Evolutionary conservation across 495 filamentous ascomycete genomes (phyloP).

Genomic region (Aspergillus avenaceus): DNA sequence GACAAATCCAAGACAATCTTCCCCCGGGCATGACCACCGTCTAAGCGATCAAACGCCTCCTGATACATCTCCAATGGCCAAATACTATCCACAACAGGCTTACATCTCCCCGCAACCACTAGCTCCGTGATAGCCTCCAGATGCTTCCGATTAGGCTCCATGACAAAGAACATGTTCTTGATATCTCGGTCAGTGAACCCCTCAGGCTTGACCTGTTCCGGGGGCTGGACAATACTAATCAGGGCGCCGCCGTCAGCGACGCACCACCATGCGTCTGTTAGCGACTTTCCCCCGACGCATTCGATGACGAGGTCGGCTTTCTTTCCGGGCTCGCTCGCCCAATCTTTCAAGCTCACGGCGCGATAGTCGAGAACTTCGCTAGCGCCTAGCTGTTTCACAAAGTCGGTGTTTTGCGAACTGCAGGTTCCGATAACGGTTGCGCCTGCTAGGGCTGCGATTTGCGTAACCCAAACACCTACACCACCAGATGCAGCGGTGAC

Average conservation of each 20-base stretch:
- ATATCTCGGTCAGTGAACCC: slow-evolving; percentile 22
- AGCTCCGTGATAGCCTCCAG: slow-evolving; percentile 39
- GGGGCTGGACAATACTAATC: slow-evolving; percentile 49
- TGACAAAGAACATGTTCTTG: slow-evolving; percentile 40
- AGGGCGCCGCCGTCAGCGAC: slow-evolving; percentile 39
- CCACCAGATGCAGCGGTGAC: slow-evolving; percentile 49
- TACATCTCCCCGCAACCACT: slow-evolving; percentile 37
- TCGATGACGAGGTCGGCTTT: slow-evolving; percentile 52
- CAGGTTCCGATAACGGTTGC: slow-evolving; percentile 38
- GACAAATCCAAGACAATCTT: slow-evolving; percentile 38
- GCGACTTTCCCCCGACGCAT: slow-evolving; percentile 40
- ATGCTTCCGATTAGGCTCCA: slow-evolving; percentile 35
- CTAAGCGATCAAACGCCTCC: slow-evolving; percentile 41
- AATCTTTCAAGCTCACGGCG: slow-evolving; percentile 27
- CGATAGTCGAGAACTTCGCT: slow-evolving; percentile 44
- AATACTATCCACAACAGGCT: slow-evolving; percentile 43
- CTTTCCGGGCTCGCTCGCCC: slow-evolving; percentile 20
- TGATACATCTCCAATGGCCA: slow-evolving; percentile 42
- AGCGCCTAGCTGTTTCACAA: slow-evolving; percentile 43
- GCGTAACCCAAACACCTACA: slow-evolving; percentile 54
- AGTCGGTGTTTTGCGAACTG: slow-evolving; percentile 34
- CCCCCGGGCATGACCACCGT: slow-evolving; percentile 35
- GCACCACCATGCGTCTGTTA: slow-evolving; percentile 43
- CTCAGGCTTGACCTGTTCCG: slow-evolving; percentile 37
- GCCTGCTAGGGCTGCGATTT: slow-evolving; percentile 45